Evolutionary conservation across 2,329 filamentous ascomycete species (phyloP).

Genomic region (Huntiella omanensis): DNA sequence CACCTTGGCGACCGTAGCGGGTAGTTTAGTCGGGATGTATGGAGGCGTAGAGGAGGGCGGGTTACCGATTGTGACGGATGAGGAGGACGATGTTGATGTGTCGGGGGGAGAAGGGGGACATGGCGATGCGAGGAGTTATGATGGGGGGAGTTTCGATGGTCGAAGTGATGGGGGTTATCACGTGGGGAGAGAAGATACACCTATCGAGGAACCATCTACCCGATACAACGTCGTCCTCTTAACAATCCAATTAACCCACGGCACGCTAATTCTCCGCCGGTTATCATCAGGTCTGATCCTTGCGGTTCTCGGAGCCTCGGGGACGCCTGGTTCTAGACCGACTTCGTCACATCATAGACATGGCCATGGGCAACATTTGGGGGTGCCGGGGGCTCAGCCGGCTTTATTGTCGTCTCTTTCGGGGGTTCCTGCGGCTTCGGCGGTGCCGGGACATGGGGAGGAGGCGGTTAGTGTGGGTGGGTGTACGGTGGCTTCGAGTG

Average conservation of each 20-base stretch:
- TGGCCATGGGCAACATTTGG: not conserved
- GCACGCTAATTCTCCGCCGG: conserved; percentile 38
- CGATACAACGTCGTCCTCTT: conserved; percentile 14
- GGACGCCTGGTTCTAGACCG: not conserved
- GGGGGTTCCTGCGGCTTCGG: conserved; percentile 13
- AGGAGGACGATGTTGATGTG: conserved; percentile 15
- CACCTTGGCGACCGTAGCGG: conserved; percentile 44
- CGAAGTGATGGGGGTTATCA: no score
- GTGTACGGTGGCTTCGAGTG: conserved; percentile 24
- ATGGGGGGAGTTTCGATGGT: not conserved
- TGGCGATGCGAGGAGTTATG: conserved; percentile 10
- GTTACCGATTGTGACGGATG: conserved; percentile 22
- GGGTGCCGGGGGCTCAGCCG: conserved; percentile 10
- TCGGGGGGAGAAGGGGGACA: conserved; percentile 14
- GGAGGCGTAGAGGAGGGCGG: no score
- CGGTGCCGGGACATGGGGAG: conserved; percentile 24
- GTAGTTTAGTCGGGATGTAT: conserved; percentile 35
- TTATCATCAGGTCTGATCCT: conserved; percentile 42
- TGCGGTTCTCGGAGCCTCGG: conserved; percentile 35
- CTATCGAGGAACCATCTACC: no score
- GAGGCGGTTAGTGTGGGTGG: conserved; percentile 30
- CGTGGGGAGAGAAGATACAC: no score
- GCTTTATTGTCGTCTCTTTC: conserved; percentile 14
- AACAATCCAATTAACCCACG: conserved; percentile 38
- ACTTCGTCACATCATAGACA: not conserved